These are phyloP conservation scores for Scutellaria barbata DNA, from an alignment of 257 asterid genomes.

Conservation along the genomic window DNA sequence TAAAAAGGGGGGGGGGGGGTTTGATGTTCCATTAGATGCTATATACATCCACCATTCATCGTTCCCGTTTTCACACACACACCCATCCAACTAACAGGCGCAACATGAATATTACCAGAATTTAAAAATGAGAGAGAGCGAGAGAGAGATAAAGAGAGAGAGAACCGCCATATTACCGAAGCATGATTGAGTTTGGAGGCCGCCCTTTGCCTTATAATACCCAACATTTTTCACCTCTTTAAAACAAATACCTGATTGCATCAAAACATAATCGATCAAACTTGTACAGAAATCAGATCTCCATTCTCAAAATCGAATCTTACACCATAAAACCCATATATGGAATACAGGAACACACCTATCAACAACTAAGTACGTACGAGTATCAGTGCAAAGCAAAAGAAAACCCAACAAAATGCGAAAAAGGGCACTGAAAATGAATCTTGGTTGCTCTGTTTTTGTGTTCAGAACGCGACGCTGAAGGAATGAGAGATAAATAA, in stretches of 20 bases:
- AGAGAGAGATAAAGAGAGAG: too few relatives aligned
- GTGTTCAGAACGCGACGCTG: not conserved
- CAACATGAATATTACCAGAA: not conserved
- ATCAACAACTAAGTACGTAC: not conserved
- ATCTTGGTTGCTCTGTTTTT: not conserved
- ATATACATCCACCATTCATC: not conserved
- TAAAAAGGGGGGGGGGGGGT: too few relatives aligned
- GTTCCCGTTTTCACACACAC: not conserved
- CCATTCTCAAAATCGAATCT: constrained; percentile 38
- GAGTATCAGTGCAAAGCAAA: constrained; percentile 17
- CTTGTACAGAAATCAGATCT: constrained; percentile 17
- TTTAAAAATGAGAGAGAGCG: too few relatives aligned
- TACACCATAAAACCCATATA: constrained; percentile 21
- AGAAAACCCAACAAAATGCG: not conserved
- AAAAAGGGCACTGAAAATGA: constrained; percentile 3
- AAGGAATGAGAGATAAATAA: constrained; percentile 20
- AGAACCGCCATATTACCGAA: constrained; percentile 43
- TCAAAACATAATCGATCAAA: constrained; percentile 26
- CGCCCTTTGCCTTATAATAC: constrained; percentile 54
- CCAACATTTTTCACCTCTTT: constrained; percentile 49
- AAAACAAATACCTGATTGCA: constrained; percentile 33
- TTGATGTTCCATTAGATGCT: not conserved
- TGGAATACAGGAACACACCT: constrained; percentile 18
- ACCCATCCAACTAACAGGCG: not conserved
- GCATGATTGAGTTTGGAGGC: constrained; percentile 48